Percentiles rank a stretch among this genome's conserved stretches.
Evolutionary conservation across 805 yeast genomes (phyloP).

Genomic region (Komagataella mondaviorum): DNA sequence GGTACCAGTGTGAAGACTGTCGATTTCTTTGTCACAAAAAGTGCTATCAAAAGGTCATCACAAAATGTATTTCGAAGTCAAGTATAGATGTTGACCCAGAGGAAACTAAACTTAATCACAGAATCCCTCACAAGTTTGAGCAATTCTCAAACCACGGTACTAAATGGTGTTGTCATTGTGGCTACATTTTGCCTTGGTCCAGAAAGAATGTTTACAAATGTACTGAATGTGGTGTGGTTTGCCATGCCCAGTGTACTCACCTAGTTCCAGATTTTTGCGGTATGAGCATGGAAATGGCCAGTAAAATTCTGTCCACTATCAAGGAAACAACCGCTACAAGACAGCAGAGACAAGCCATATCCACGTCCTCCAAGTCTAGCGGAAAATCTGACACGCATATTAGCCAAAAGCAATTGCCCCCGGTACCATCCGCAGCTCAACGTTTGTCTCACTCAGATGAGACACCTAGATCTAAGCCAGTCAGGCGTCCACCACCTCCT

Average conservation of each 20-base stretch:
- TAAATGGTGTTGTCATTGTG: constrained; percentile 99
- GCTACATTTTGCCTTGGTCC: constrained; percentile 92
- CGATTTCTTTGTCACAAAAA: constrained; percentile 68
- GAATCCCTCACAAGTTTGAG: constrained; percentile 94
- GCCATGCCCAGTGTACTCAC: constrained; percentile 86
- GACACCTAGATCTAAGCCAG: background rate
- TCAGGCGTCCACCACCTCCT: background rate
- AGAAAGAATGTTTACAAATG: constrained; percentile 86
- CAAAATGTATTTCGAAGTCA: constrained; percentile 71
- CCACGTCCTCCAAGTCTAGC: background rate
- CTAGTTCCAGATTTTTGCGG: constrained; percentile 98
- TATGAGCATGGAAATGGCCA: constrained; percentile 95
- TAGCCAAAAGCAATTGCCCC: background rate
- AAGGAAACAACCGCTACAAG: constrained; percentile 46
- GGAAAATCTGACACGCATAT: background rate
- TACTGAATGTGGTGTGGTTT: constrained; percentile 87
- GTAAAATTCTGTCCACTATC: constrained; percentile 74
- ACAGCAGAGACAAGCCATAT: constrained; percentile 4
- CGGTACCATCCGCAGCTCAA: background rate
- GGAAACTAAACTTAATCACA: constrained; percentile 79
- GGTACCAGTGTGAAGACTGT: constrained; percentile 80
- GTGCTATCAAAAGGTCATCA: constrained; percentile 69
- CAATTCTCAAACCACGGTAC: constrained; percentile 90
- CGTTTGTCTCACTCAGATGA: background rate
- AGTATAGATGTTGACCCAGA: constrained; percentile 57